Evolutionary conservation across 2,329 filamentous ascomycete species (phyloP).

Genomic region (Gyromitra esculenta): DNA sequence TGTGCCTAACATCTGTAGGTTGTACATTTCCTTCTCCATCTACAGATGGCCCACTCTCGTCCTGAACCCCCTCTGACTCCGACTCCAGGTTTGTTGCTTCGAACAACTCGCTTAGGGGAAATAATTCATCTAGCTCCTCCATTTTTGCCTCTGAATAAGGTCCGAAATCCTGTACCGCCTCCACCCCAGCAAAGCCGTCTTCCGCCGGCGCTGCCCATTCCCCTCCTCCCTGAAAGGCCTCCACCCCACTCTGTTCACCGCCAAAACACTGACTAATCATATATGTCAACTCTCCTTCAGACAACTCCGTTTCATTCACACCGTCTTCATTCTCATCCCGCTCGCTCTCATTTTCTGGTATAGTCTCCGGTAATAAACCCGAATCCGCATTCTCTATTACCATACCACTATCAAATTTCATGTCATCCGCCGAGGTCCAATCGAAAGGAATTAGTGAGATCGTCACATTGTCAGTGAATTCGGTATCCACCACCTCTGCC

Average conservation of each 20-base stretch:
- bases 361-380: too few relatives aligned
- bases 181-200: not conserved
- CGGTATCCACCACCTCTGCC: too few relatives aligned
- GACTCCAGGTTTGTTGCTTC: too few relatives aligned
- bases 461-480: too few relatives aligned
- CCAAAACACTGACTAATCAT: too few relatives aligned
- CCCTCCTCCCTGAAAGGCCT: not conserved
- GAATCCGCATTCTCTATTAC: not conserved
- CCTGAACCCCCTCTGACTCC: too few relatives aligned
- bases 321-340: not conserved
- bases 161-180: not conserved
- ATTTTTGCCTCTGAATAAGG: not conserved
- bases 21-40: not conserved
- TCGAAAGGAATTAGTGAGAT: not conserved
- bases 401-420: not conserved
- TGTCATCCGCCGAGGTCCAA: not conserved
- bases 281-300: too few relatives aligned
- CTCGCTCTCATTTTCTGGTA: not conserved
- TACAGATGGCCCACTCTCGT: too few relatives aligned
- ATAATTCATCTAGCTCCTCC: not conserved
- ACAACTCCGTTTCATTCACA: not conserved
- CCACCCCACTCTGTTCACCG: not conserved
- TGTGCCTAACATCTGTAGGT: not conserved
- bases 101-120: too few relatives aligned
- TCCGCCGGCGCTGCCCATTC: too few relatives aligned